Base-by-base conservation (phyloP, 305 asterid genomes). In the Fraxinus sp. region DNA sequence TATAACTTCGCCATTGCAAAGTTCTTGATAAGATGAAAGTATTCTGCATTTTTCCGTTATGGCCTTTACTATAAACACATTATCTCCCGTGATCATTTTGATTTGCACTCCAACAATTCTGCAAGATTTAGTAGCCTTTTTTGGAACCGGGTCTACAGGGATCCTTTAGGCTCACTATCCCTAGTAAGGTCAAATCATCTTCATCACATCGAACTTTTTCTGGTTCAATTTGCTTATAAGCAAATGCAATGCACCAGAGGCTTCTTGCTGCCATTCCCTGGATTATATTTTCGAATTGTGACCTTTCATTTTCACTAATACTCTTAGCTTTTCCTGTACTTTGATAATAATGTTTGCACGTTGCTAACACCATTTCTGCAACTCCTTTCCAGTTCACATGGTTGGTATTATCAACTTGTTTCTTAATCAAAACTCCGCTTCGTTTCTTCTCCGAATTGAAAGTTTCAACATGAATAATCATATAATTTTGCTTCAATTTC, bases 11-110 rank as follows among this genome's bases (percentile, higher is more conserved):
- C 88, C 89, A 0, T 1, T 1, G 13, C 77, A 33, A 0, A 71
- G 39, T 4, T 73, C 84, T 46, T 89, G 82, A 6, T 77, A 72
- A 0, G 78, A 46, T 0, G 82, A 84, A 26, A 91, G 90, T 81
- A 91, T 91, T 4, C 93, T 91, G 30, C 95, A 89, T 64, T 90
- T 89, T 0, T 83, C 8, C 43, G 95, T 93, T 77, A 88, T 89
- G 36, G 92, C 91, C 77, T 84, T 91, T 3, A 93, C 95, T 2
- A 91, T 87, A 86, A 86, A 86, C 13, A 90, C 68, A 28, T 89
- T 91, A 83, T 89, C 93, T 3, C 91, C 90, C 0, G 95, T 90
- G 72, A 90, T 88, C 91, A 91, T 89, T 77, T 87, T 91, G 83
- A 91, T 81, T 22, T 86, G 82, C 0, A 89, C 95, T 14, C 92